Evolutionary conservation across 2,329 filamentous ascomycete genomes (phyloP).

Genomic region (Coccinonectria pachysandricola): DNA sequence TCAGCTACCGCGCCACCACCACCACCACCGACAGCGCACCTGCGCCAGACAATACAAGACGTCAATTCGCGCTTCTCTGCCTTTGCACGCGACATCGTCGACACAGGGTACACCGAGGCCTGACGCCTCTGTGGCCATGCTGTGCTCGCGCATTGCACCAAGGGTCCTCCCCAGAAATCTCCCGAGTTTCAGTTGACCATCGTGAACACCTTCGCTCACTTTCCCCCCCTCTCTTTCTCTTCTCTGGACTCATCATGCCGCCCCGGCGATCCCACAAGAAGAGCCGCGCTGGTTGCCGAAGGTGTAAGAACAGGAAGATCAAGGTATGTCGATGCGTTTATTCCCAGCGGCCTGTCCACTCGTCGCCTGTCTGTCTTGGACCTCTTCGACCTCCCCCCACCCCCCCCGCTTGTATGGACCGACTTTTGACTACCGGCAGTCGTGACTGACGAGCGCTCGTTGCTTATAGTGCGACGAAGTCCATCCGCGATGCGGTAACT

Average conservation of each 20-base stretch:
- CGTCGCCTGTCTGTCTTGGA: slow-evolving; percentile 1
- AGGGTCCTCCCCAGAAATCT: slow-evolving; percentile 16
- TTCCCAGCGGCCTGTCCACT: slow-evolving; percentile 3
- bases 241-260: slow-evolving; percentile 36
- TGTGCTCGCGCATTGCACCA: slow-evolving; percentile 15
- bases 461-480: slow-evolving; percentile 50
- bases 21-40: no score
- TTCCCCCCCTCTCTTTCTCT: slow-evolving; percentile 1
- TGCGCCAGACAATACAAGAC: no score
- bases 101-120: slow-evolving; percentile 8
- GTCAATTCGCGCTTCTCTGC: no score
- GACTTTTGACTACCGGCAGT: no score
- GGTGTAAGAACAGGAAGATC: slow-evolving; percentile 59
- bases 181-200: slow-evolving; percentile 14
- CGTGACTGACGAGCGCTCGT: slow-evolving; percentile 1
- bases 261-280: slow-evolving; percentile 60
- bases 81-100: no score
- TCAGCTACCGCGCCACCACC: no score
- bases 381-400: no score
- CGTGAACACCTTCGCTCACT: slow-evolving; percentile 7
- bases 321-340: slow-evolving; percentile 39
- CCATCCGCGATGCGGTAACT: slow-evolving; percentile 56
- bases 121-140: slow-evolving; percentile 22
- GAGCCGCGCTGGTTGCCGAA: slow-evolving; percentile 54
- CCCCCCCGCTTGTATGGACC: no score